Evolutionary conservation across 2,329 filamentous ascomycete genomes (phyloP), one percentile per base, ranked within the genome.

Genomic region (Pyrenochaeta sp.): DNA sequence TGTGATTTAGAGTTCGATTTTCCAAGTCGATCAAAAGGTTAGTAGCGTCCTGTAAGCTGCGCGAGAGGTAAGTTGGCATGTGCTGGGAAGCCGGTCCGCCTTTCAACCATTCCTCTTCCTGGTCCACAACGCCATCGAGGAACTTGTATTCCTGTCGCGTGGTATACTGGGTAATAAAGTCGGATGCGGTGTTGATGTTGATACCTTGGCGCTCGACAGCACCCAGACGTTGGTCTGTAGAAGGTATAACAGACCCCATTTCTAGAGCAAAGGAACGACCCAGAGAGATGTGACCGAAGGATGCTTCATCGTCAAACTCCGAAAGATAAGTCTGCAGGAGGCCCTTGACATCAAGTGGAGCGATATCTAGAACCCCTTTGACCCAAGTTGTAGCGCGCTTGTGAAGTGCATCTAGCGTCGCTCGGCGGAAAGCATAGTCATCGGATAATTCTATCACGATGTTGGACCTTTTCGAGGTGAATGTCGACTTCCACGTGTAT

Each of bases 141-240:
- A 94, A 94, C 55, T 93, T 89, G 77, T 99, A 99, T 72, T 97
- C 93, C 75, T 99, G 96, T 37, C 95, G 90, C 27, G 93, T 96
- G 3, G 94, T 98, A 75, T 99, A 99, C 73, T 99, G 94, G 1
- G 95, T 93, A 72, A 99, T 88, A 69, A 99, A 97, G 74, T 98
- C 94, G 2, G 95, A 98, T 0, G 92, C 93, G 10, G 93, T 93
- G 74, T 98, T 97, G 75, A 97, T 90, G 61, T 87, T 87, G 52
- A 87, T 87, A 47, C 90, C 87, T 19, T 90, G 88, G 62, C 85
- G 85, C 65, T 96, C 91, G 48, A 99, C 88, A 6, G 92, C 93
- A 48, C 73, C 89, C 42, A 99, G 84, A 62, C 92, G 88, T 72
- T 96, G 92, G 74, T 99, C 94, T 9, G 90, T 93, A 5, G 86